Conservation (phyloP, 129 eudicot genomes). For the Gnaphalium uliginosum region DNA sequence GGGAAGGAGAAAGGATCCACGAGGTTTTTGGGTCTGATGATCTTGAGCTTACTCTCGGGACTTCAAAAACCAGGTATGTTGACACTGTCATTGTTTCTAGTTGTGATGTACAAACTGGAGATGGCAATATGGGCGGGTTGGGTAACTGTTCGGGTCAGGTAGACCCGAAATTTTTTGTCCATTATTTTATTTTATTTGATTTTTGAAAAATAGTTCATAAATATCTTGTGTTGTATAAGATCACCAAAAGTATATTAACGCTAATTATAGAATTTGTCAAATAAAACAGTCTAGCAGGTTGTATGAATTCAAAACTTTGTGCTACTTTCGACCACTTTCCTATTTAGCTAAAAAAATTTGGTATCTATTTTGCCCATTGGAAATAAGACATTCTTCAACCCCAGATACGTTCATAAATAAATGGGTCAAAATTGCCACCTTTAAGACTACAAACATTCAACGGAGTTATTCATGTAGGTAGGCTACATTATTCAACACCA, state of each 20-base stretch:
- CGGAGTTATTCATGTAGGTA: background rate
- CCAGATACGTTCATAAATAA: background rate
- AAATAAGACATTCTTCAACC: background rate
- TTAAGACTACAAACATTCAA: background rate
- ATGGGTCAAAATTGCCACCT: background rate
- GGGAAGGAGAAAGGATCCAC: constrained; percentile 96
- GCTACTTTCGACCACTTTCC: background rate
- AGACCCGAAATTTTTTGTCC: background rate
- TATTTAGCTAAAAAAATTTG: background rate
- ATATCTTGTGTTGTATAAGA: background rate
- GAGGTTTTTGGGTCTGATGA: constrained; percentile 74
- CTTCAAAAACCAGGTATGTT: constrained; percentile 55
- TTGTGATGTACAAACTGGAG: background rate
- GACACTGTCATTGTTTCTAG: background rate
- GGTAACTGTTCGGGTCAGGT: background rate
- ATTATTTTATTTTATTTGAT: background rate
- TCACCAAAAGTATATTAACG: background rate
- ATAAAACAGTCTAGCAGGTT: background rate
- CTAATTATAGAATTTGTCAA: background rate
- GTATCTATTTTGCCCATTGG: background rate
- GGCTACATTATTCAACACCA: background rate
- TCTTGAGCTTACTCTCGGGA: constrained; percentile 87
- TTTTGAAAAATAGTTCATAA: background rate
- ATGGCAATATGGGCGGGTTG: background rate
- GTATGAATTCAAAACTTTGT: background rate